Conservation (phyloP, 768 basidiomycete species). For the Tylopilus vinaceipallidus region DNA sequence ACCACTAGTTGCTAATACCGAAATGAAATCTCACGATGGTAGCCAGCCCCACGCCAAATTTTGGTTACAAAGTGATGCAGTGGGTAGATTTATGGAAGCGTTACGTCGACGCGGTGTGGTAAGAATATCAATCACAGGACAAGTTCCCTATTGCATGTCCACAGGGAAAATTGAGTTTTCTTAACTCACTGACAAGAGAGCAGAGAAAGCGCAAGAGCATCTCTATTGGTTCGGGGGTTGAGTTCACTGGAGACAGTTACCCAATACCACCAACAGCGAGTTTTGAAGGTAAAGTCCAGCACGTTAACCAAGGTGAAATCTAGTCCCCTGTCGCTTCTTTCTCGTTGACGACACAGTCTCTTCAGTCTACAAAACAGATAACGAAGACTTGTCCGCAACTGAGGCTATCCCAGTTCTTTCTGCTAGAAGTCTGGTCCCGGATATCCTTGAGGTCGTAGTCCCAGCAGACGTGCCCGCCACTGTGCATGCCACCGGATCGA, state of each 20-base stretch:
- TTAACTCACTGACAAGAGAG: conserved; percentile 16
- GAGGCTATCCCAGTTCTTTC: neutral
- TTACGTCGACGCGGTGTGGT: conserved; percentile 50
- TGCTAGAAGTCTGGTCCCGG: neutral
- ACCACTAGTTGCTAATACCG: conserved; percentile 38
- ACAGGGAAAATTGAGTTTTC: conserved; percentile 32
- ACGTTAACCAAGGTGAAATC: conserved; percentile 27
- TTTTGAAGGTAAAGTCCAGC: conserved; percentile 35
- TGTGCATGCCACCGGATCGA: neutral
- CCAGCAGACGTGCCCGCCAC: neutral
- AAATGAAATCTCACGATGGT: conserved; percentile 18
- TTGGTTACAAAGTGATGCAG: conserved; percentile 32
- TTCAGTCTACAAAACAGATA: conserved; percentile 29
- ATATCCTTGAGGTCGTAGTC: neutral
- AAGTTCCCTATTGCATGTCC: conserved; percentile 1
- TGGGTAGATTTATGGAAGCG: conserved; percentile 40
- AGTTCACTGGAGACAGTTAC: conserved; percentile 22
- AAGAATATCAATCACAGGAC: conserved; percentile 10
- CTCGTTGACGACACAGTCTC: neutral
- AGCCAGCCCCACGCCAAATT: conserved; percentile 36
- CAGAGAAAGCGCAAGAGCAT: conserved; percentile 19
- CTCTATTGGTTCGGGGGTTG: conserved; percentile 28
- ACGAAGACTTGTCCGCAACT: conserved; percentile 16
- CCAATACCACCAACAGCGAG: conserved; percentile 22
- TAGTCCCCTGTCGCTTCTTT: neutral